Conservation (phyloP, 2,329 filamentous ascomycete genomes). For the Cladosporium sp. region DNA sequence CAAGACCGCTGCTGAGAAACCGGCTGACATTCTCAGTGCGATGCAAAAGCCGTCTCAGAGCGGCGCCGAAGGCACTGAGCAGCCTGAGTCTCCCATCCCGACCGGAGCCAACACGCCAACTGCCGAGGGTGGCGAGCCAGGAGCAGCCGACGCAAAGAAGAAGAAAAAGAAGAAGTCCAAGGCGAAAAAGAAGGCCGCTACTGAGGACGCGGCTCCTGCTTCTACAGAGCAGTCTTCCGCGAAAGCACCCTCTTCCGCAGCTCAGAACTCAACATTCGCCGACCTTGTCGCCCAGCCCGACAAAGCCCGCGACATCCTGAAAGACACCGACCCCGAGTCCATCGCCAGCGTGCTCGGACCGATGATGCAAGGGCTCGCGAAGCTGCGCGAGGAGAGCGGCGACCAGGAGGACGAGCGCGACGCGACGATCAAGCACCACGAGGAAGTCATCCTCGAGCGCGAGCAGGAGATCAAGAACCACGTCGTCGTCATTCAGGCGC, state of each 20-base stretch:
- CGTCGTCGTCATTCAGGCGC: constrained; percentile 40
- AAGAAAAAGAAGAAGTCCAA: constrained; percentile 74
- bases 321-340: not conserved
- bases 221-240: constrained; percentile 22
- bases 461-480: constrained; percentile 21
- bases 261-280: constrained; percentile 12
- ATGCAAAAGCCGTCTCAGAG: constrained; percentile 16
- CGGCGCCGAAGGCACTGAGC: constrained; percentile 22
- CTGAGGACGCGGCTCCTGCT: constrained; percentile 31
- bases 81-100: constrained; percentile 19
- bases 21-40: constrained; percentile 11
- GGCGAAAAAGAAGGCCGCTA: constrained; percentile 66
- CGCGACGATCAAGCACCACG: constrained; percentile 1
- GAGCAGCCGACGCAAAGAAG: constrained; percentile 55
- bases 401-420: constrained; percentile 15
- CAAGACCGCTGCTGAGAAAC: not conserved
- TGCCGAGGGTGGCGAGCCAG: constrained; percentile 19
- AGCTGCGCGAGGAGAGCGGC: constrained; percentile 8
- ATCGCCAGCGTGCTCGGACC: not conserved
- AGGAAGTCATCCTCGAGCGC: constrained; percentile 16
- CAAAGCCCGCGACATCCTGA: constrained; percentile 17
- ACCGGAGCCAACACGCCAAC: constrained; percentile 21
- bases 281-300: constrained; percentile 17
- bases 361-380: not conserved
- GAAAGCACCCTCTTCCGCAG: constrained; percentile 18